Evolutionary conservation across 1,284 basidiomycete genomes (phyloP).

Genomic region (Phenoliferia sp.): DNA sequence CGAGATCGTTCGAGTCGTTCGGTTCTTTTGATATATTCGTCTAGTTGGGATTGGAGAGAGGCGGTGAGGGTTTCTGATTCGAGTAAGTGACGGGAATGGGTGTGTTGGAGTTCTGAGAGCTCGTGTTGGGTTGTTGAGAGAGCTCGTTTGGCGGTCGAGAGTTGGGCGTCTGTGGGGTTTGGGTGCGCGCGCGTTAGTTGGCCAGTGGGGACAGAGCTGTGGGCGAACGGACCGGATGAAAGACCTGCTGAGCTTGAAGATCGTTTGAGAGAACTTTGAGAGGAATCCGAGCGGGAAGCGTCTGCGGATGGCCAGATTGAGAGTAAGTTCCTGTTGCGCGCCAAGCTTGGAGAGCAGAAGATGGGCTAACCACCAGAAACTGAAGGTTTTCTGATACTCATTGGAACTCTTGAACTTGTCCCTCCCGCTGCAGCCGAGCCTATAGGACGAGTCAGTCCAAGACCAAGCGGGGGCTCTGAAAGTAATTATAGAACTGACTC

Average conservation of each 20-base stretch:
- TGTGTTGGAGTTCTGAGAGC: slow-evolving; percentile 18
- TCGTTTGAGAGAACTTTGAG: slow-evolving; percentile 10
- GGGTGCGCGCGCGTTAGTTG: background rate
- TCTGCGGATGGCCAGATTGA: background rate
- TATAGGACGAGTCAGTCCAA: background rate
- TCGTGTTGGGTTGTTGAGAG: slow-evolving; percentile 19
- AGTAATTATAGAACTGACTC: slow-evolving; percentile 2
- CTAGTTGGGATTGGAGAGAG: slow-evolving; percentile 15
- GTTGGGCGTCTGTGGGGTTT: slow-evolving; percentile 16
- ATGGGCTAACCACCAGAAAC: background rate
- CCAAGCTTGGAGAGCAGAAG: background rate
- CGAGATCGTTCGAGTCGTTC: slow-evolving; percentile 32
- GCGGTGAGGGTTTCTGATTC: slow-evolving; percentile 7
- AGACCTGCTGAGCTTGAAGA: slow-evolving; percentile 18
- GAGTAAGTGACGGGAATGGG: slow-evolving; percentile 13
- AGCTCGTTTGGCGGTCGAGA: slow-evolving; percentile 22
- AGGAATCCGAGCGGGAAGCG: background rate
- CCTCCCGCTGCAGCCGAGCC: background rate
- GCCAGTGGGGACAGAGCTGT: background rate
- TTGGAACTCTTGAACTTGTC: background rate
- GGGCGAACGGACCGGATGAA: slow-evolving; percentile 9
- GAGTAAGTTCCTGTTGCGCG: background rate
- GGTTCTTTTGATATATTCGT: slow-evolving; percentile 11
- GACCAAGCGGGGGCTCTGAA: background rate
- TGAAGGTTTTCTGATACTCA: background rate